Percentiles rank a stretch among this genome's conserved stretches.
Conservation (phyloP, 2,329 filamentous ascomycete species). For the Xylaria sp. region DNA sequence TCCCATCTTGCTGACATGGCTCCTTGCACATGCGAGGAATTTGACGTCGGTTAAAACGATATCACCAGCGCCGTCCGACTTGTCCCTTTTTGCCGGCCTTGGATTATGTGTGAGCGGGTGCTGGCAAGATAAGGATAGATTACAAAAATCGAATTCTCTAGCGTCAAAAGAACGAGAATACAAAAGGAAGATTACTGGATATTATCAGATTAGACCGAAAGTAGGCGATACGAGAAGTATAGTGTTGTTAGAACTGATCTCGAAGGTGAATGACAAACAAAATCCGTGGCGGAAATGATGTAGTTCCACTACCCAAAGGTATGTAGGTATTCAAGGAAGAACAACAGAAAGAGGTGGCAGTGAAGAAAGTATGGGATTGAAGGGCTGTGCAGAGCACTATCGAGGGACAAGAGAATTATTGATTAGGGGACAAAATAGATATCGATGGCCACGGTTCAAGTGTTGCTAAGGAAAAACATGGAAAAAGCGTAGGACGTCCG, state of each 20-base stretch:
- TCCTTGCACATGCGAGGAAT: neutral
- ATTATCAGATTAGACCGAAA: neutral
- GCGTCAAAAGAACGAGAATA: neutral
- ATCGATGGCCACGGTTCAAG: neutral
- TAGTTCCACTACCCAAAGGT: neutral
- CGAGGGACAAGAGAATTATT: slow-evolving; percentile 7
- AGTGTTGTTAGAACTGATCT: slow-evolving; percentile 8
- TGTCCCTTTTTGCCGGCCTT: neutral
- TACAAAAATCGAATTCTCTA: neutral
- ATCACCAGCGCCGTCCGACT: neutral
- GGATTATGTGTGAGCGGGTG: slow-evolving; percentile 1
- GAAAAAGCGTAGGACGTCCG: neutral
- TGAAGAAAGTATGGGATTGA: neutral
- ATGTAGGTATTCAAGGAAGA: neutral
- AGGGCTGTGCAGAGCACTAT: neutral
- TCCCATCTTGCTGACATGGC: slow-evolving; percentile 48
- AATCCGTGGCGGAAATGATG: neutral
- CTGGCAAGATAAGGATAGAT: neutral
- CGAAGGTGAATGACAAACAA: slow-evolving; percentile 7
- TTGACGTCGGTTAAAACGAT: neutral
- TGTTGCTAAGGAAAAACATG: neutral
- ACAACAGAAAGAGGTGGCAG: neutral
- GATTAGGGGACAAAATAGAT: slow-evolving; percentile 14
- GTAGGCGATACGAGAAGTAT: neutral
- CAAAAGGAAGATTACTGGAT: neutral